Conservation (phyloP, 2,329 filamentous ascomycete species). For the Penicillium sp. region DNA sequence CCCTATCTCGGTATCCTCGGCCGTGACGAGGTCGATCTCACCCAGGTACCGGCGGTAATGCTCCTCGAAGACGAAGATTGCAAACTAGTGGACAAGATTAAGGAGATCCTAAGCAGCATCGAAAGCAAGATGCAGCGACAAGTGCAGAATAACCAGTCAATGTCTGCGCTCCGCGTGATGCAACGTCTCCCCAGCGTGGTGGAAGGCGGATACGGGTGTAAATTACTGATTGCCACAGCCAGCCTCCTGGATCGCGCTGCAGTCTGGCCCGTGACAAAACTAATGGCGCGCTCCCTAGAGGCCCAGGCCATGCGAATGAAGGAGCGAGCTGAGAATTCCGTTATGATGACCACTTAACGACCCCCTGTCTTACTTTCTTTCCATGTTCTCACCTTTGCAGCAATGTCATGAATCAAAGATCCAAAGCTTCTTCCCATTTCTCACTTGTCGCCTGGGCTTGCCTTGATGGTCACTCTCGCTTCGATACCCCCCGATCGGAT, state of each 20-base stretch:
- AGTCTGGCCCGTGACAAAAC: conserved; percentile 83
- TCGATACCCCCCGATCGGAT: conserved; percentile 18
- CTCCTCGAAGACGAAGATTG: conserved; percentile 87
- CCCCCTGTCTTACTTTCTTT: conserved; percentile 2
- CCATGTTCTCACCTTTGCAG: conserved; percentile 1
- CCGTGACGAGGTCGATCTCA: conserved; percentile 71
- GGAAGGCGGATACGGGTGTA: conserved; percentile 73
- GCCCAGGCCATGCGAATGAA: conserved; percentile 61
- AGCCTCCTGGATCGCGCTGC: conserved; percentile 83
- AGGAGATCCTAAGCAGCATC: conserved; percentile 69
- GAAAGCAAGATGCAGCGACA: conserved; percentile 71
- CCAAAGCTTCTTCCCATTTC: conserved; percentile 2
- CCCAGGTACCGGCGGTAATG: conserved; percentile 79
- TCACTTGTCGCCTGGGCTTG: background rate
- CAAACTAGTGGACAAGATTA: conserved; percentile 76
- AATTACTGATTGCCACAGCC: conserved; percentile 76
- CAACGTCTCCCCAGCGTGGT: conserved; percentile 55
- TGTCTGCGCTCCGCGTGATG: conserved; percentile 49
- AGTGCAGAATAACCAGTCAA: conserved; percentile 51
- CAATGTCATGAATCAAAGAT: conserved; percentile 12
- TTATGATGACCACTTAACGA: conserved; percentile 28
- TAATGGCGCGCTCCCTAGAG: conserved; percentile 63
- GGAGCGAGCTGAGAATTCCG: conserved; percentile 49
- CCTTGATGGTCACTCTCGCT: conserved; percentile 6
- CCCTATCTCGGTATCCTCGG: conserved; percentile 82